A percentile compares a stretch with the other conserved stretches of the same genome.
Evolutionary conservation across 768 basidiomycete genomes (phyloP).

Genomic region (Rhodosporidiobolus sp.): DNA sequence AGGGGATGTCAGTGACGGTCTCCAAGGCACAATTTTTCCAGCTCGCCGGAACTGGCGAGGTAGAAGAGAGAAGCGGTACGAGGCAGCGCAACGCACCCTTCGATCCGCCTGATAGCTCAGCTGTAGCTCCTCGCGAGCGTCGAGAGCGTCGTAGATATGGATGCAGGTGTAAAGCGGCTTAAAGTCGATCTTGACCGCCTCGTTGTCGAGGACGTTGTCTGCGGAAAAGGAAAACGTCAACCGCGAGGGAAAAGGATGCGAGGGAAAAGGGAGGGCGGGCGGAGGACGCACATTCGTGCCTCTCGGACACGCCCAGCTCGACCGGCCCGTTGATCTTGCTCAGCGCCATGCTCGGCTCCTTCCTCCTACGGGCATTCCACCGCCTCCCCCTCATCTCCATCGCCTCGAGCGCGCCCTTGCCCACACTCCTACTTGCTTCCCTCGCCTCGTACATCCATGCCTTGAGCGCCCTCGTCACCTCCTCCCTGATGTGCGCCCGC

Average conservation of each 20-base stretch:
- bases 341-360: slow-evolving; percentile 70
- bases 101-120: slow-evolving; percentile 94
- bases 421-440: slow-evolving; percentile 79
- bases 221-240: not conserved
- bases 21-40: too few species aligned
- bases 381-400: slow-evolving; percentile 79
- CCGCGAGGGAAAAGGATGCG: not conserved
- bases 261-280: not conserved
- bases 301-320: slow-evolving; percentile 86
- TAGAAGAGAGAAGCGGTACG: too few species aligned
- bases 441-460: slow-evolving; percentile 95
- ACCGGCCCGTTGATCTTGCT: slow-evolving; percentile 63
- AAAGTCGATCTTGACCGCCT: slow-evolving; percentile 83
- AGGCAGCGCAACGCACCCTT: slow-evolving; percentile 60
- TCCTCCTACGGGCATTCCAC: slow-evolving; percentile 76
- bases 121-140: slow-evolving; percentile 84
- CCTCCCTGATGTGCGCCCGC: slow-evolving; percentile 81
- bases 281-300: slow-evolving; percentile 77
- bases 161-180: slow-evolving; percentile 93
- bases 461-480: slow-evolving; percentile 90
- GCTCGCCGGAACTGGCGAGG: too few species aligned
- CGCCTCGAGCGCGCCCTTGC: slow-evolving; percentile 77
- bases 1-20: not conserved
- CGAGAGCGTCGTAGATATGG: slow-evolving; percentile 88
- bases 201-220: slow-evolving; percentile 92